Percentiles rank a stretch among this genome's conserved stretches.
Conservation (phyloP, 257 asterid genomes). For the Fraxinus pennsylvanica region DNA sequence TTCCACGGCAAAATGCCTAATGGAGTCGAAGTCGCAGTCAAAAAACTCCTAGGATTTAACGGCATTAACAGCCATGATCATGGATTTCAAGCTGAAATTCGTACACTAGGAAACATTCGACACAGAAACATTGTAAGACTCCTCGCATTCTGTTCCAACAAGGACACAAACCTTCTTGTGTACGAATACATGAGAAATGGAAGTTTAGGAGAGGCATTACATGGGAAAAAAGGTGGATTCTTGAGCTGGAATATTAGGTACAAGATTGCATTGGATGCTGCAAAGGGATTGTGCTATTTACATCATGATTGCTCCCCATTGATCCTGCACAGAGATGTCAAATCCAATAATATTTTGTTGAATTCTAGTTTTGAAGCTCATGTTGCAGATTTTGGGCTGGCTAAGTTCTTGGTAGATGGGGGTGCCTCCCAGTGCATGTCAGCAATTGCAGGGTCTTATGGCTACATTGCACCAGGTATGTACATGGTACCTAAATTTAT, state of each 20-base stretch:
- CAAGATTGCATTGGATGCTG: slow-evolving; percentile 76
- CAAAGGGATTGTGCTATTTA: slow-evolving; percentile 84
- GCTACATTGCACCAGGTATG: slow-evolving; percentile 96
- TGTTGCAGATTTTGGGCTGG: slow-evolving; percentile 93
- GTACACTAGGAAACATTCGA: slow-evolving; percentile 82
- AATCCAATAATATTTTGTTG: slow-evolving; percentile 79
- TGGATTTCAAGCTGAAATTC: slow-evolving; percentile 82
- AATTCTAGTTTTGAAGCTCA: slow-evolving; percentile 83
- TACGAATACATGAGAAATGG: slow-evolving; percentile 95
- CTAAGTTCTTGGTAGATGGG: slow-evolving; percentile 79
- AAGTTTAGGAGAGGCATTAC: slow-evolving; percentile 88
- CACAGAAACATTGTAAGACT: slow-evolving; percentile 82
- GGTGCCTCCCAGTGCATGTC: slow-evolving; percentile 97
- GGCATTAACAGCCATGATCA: slow-evolving; percentile 67
- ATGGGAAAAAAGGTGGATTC: slow-evolving; percentile 75
- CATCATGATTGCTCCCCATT: slow-evolving; percentile 93
- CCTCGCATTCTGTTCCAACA: slow-evolving; percentile 79
- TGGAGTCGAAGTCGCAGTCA: slow-evolving; percentile 85
- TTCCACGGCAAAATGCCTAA: slow-evolving; percentile 75
- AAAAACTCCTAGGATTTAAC: slow-evolving; percentile 63
- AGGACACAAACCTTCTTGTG: slow-evolving; percentile 81
- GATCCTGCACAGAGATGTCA: slow-evolving; percentile 89
- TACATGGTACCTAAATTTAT: not conserved
- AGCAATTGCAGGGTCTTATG: slow-evolving; percentile 91
- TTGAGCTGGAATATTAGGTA: slow-evolving; percentile 83